Evolutionary conservation across 2,329 filamentous ascomycete species (phyloP).

Genomic region (Sporothrix curviconia): DNA sequence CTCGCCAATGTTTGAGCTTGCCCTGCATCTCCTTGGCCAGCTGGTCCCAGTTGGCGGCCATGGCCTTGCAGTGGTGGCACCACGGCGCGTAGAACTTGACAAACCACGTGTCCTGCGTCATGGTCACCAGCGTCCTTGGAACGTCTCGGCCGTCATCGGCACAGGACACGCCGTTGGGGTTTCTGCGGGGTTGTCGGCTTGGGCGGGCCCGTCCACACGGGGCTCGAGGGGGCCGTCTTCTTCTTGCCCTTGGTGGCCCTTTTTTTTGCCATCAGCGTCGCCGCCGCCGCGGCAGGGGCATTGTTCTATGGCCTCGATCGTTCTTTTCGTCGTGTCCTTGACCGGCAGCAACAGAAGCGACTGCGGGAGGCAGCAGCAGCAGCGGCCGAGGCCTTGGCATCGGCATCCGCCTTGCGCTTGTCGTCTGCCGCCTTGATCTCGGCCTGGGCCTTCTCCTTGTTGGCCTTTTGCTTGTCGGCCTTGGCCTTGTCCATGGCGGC

Average conservation of each 20-base stretch:
- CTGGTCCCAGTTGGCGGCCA: conserved; percentile 84
- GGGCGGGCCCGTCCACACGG: conserved; percentile 34
- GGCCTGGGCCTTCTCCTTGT: conserved; percentile 1
- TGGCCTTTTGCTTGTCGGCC: conserved; percentile 5
- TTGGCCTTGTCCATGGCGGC: conserved; percentile 5
- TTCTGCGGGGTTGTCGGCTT: conserved; percentile 55
- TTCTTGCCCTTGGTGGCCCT: conserved; percentile 18
- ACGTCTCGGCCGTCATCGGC: conserved; percentile 72
- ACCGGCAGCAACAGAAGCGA: background rate
- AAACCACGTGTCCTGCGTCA: conserved; percentile 89
- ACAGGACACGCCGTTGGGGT: conserved; percentile 70
- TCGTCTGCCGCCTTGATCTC: conserved; percentile 28
- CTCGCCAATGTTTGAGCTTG: conserved; percentile 83
- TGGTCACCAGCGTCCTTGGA: conserved; percentile 79
- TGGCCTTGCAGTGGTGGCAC: conserved; percentile 91
- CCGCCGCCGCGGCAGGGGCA: background rate
- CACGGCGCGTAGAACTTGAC: conserved; percentile 98
- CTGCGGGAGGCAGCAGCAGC: too few relatives aligned
- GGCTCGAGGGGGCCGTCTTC: conserved; percentile 17
- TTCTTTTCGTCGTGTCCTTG: background rate
- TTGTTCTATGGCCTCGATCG: background rate
- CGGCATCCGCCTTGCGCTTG: conserved; percentile 14
- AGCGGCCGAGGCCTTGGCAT: background rate
- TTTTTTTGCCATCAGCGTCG: conserved; percentile 10
- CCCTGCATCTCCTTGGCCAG: conserved; percentile 88